Evolutionary conservation across 2,329 filamentous ascomycete genomes (phyloP), one percentile per base, ranked within the genome.

Genomic region (Chaetomium strumarium): DNA sequence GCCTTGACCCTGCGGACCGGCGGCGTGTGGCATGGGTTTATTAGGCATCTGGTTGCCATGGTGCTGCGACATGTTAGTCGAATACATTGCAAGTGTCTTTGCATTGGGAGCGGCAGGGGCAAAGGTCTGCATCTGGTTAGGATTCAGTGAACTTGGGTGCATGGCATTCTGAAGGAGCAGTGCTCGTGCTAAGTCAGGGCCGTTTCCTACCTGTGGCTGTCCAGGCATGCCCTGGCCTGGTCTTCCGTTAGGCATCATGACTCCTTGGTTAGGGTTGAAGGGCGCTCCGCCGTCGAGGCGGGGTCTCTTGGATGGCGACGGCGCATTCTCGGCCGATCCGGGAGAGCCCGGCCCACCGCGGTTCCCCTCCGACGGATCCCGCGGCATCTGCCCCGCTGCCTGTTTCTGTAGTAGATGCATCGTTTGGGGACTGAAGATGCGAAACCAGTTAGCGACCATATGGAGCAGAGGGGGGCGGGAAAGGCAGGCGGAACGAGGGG

Each of bases 221-320:
- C 79, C 82, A 53, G 81, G 84, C 78, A 92, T 88, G 66, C 78
- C 84, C 67, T 84, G 84, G 60, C 75, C 74, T 65, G 84, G 85
- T 67, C 82, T 81, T 62, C 86, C 86, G 69, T 88, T 89, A 51
- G 83, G 81, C 72, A 86, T 86, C 79, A 91, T 86, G 57, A 72
- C 76, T 52, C 73, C 72, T 62, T 85, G 86, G 65, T 84, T 84
- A 57, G 84, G 83, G 66, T 88, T 88, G 70, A 89, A 90, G 10
- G 78, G 78, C 33, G 78, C 77, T 63, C 82, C 81, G 64, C 85
- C 84, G 59, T 91, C 88, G 55, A 96, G 80, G 52, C 91, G 87
- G 53, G 85, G 88, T 64, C 91, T 82, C 75, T 97, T 97, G 58
- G 88, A 92, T 2, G 92, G 92, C 31, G 92, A 97, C 5, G 90